Evolutionary conservation across 192 early-diverging fungal species (phyloP).

Genomic region (Backusella morwellensis): DNA sequence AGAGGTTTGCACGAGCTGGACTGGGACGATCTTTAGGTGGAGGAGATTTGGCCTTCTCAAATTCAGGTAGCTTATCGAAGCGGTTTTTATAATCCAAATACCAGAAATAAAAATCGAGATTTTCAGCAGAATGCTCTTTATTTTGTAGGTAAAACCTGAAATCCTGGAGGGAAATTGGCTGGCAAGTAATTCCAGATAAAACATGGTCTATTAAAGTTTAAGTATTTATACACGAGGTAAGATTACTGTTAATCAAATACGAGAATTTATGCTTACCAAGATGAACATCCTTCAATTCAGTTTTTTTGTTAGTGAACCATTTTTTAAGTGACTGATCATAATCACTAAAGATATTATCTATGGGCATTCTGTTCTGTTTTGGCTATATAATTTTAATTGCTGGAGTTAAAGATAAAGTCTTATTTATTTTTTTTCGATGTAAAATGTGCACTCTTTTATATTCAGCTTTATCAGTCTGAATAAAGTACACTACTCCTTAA

Average conservation of each 20-base stretch:
- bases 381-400: background rate
- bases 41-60: constrained; percentile 2
- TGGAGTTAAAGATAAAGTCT: background rate
- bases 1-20: background rate
- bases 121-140: constrained; percentile 31
- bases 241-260: background rate
- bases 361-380: background rate
- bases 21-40: constrained; percentile 17
- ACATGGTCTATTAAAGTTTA: constrained; percentile 6
- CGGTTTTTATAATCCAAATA: constrained; percentile 17
- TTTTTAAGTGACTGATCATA: background rate
- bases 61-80: constrained; percentile 12
- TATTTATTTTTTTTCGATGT: background rate
- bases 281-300: constrained; percentile 14
- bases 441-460: background rate
- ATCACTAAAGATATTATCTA: constrained; percentile 10
- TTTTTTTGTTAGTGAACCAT: constrained; percentile 13
- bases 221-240: background rate
- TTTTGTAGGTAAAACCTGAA: constrained; percentile 21
- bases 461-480: background rate
- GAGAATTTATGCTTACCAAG: constrained; percentile 9
- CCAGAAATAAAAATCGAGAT: constrained; percentile 30
- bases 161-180: constrained; percentile 26
- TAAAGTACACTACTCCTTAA: background rate
- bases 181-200: constrained; percentile 19